Conservation (phyloP, 2,329 filamentous ascomycete genomes). For the Geosmithia flava region DNA sequence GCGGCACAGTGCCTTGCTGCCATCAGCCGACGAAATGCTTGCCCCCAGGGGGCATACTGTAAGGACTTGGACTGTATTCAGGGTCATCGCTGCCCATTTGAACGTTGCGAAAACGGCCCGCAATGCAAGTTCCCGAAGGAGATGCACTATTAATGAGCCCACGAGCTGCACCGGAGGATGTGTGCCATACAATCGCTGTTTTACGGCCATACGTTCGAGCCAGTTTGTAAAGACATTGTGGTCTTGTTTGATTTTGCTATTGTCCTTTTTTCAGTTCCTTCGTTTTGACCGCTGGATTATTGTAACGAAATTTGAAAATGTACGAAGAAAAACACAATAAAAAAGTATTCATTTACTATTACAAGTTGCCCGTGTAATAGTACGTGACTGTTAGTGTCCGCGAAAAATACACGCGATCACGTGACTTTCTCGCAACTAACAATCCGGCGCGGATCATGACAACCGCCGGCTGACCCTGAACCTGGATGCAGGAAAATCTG, state of each 20-base stretch:
- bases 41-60: conserved; percentile 13
- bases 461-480: neutral
- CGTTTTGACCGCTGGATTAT: no score
- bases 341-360: no score
- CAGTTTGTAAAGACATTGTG: no score
- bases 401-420: conserved; percentile 20
- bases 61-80: conserved; percentile 7
- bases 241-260: no score
- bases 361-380: neutral
- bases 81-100: conserved; percentile 9
- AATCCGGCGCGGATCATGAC: neutral
- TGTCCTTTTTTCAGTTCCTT: no score
- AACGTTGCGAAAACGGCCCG: neutral
- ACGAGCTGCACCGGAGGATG: neutral
- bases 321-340: neutral
- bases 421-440: conserved; percentile 11
- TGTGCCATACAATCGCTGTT: neutral
- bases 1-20: conserved; percentile 14
- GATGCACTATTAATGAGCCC: conserved; percentile 7
- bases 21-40: conserved; percentile 16
- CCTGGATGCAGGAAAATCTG: neutral
- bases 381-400: conserved; percentile 4
- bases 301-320: neutral
- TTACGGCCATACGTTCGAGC: no score
- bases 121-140: conserved; percentile 8